Conservation (phyloP, 805 yeast genomes). For the Candida sithepensis region DNA sequence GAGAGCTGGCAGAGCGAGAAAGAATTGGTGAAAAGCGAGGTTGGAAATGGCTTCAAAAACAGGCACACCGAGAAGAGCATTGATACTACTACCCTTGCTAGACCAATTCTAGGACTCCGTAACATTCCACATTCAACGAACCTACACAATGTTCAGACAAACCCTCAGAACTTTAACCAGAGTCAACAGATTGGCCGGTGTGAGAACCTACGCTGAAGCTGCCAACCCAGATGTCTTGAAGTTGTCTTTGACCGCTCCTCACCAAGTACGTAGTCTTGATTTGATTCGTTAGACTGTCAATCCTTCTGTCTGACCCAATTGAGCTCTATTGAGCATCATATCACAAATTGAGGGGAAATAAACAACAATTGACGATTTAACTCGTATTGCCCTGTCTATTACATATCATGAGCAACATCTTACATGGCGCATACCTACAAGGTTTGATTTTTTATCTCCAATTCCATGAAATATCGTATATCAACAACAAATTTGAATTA, state of each 20-base stretch:
- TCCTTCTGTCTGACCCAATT: not conserved
- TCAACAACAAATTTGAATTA: too few species aligned
- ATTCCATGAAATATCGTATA: too few species aligned
- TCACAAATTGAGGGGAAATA: too few species aligned
- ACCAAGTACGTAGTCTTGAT: constrained; percentile 40
- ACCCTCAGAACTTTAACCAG: constrained; percentile 58
- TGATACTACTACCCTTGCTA: too few species aligned
- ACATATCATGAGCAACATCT: not conserved
- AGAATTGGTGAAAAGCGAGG: not conserved
- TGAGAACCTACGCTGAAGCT: constrained; percentile 91
- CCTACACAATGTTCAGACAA: constrained; percentile 57
- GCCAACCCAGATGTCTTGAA: constrained; percentile 66
- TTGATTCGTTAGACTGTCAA: too few species aligned
- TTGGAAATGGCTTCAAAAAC: too few species aligned
- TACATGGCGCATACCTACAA: not conserved
- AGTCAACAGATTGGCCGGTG: constrained; percentile 53
- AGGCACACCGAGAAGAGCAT: too few species aligned
- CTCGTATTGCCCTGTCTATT: too few species aligned
- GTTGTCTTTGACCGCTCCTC: constrained; percentile 89
- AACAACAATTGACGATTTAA: not conserved
- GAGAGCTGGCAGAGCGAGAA: too few species aligned
- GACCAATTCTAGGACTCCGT: too few species aligned
- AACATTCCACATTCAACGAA: not conserved
- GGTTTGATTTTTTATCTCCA: not conserved
- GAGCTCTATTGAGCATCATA: too few species aligned